phyloP scores from a whole-genome alignment of 2,329 filamentous ascomycete genomes.

The Aaosphaeria arxii region DNA sequence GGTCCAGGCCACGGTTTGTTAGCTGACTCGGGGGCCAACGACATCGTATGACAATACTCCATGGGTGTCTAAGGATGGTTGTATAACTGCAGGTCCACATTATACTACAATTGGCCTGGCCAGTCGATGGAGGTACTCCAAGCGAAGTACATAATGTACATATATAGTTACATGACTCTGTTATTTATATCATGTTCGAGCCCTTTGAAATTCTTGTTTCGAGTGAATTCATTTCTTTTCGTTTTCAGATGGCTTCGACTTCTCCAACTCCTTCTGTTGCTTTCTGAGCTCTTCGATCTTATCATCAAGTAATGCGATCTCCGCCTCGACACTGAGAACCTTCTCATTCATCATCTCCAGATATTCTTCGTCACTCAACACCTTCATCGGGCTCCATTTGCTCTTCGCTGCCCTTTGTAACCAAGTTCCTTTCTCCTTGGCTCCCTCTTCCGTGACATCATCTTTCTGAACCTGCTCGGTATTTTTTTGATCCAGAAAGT shows the following conservation, averaged over 20 bases:
- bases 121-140: too few species aligned
- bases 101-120: too few species aligned
- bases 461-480: conserved; percentile 33
- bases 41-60: too few species aligned
- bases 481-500: conserved; percentile 49
- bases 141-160: too few species aligned
- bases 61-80: too few species aligned
- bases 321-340: conserved; percentile 67
- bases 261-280: conserved; percentile 18
- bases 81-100: too few species aligned
- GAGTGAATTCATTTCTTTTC: conserved; percentile 5
- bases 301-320: conserved; percentile 77
- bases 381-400: conserved; percentile 69
- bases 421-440: conserved; percentile 39
- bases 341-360: conserved; percentile 68
- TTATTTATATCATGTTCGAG: background rate
- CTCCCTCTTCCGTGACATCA: conserved; percentile 12
- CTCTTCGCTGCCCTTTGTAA: conserved; percentile 55
- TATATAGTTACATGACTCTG: too few species aligned
- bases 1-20: too few species aligned
- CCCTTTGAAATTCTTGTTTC: background rate
- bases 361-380: conserved; percentile 71
- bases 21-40: too few species aligned
- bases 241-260: background rate
- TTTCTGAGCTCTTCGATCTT: conserved; percentile 57